Base-by-base conservation (phyloP, 192 early-diverging fungal genomes). In the Glomus cerebriforme region DNA sequence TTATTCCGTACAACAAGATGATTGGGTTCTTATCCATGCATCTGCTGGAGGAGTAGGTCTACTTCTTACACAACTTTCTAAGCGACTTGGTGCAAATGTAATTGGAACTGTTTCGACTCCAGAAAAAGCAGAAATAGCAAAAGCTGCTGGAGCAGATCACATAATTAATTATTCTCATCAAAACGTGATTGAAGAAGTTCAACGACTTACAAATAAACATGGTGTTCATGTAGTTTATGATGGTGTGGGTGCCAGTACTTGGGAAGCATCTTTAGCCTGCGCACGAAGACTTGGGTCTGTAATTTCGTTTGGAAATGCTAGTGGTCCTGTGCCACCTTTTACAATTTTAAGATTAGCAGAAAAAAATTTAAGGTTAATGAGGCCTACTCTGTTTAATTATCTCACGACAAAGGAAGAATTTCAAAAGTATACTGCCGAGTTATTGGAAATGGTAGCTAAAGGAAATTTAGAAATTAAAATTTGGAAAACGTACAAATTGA, bases 221-320 rank as follows among this genome's bases (percentile, higher is more conserved):
- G 95, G 95, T 22, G 93, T 93, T 22, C 88, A 95, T 58, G 95
- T 87, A 26, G 94, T 95, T 34, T 94, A 88, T 77, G 97, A 98
- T 79, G 93, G 96, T 39, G 92, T 98, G n/a, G 97, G 97, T n/a
- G 93, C 92, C 78, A 81, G 90, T 3, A 97, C 96, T 0, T 98
- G 94, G 81, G 91, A 93, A 59, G 86, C 84, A 6, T 92, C 92
- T 19, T 81, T 97, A 10, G 82, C 87, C 17, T 91, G 86, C 27
- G 75, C 92, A 59, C 84, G 91, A 15, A 85, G 88, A 34, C 82
- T 91, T 19, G 96, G 95, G 24, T 86, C 84, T 39, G 79, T 97
- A 78, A 86, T 96, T 63, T 92, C 91, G 3, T 98, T 95, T 89
- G 97, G 97, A 37, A 96, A 96, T 80, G 91, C 95, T 5, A 94